Percentiles rank a stretch among this genome's conserved stretches.
Conservation (phyloP, 352 stramenopile species). For the Heterotrichella gracilis region DNA sequence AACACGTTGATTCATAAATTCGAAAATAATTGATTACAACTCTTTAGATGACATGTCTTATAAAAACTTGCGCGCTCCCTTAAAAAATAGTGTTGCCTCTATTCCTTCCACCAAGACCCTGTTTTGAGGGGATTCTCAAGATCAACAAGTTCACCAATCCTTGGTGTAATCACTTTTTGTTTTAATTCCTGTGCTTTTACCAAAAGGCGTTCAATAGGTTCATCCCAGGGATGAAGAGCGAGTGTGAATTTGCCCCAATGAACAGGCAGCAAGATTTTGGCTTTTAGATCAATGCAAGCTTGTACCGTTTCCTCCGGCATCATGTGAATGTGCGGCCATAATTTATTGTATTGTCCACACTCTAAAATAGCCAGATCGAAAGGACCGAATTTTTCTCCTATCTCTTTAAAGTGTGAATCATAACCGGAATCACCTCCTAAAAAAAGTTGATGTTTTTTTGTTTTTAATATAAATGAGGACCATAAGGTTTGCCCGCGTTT, state of each 20-base stretch:
- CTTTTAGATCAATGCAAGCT: neutral
- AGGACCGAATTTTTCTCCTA: neutral
- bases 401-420: neutral
- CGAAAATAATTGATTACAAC: too few relatives aligned
- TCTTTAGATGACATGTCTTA: too few relatives aligned
- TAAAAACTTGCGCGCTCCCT: too few relatives aligned
- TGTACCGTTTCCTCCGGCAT: neutral
- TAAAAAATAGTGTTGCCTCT: too few relatives aligned
- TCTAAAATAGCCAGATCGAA: neutral
- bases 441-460: neutral
- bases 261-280: neutral
- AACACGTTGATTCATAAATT: too few relatives aligned
- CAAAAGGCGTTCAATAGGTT: neutral
- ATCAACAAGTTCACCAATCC: neutral
- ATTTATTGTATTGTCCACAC: neutral
- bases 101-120: too few relatives aligned
- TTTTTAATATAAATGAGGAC: neutral
- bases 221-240: neutral
- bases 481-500: neutral
- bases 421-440: neutral
- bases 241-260: neutral
- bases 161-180: neutral
- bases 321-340: neutral
- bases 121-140: too few relatives aligned
- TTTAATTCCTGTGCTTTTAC: too few relatives aligned